phyloP scores from a whole-genome alignment of 768 basidiomycete genomes.

The Collybia sp. region DNA sequence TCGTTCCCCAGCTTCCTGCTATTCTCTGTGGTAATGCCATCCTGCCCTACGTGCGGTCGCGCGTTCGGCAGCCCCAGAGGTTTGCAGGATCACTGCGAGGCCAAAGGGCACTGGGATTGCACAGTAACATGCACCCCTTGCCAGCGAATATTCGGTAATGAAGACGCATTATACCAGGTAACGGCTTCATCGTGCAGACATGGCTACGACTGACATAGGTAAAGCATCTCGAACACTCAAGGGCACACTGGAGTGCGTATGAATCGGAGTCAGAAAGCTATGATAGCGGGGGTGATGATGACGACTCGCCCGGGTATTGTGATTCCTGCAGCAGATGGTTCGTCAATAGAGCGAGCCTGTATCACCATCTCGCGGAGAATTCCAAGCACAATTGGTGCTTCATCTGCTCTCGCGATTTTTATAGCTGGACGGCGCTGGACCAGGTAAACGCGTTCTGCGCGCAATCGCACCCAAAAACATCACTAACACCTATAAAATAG shows the following conservation, averaged over 20 bases:
- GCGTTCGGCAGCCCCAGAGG: too few relatives aligned
- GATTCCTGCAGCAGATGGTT: constrained; percentile 16
- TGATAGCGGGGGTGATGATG: too few relatives aligned
- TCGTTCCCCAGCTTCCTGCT: too few relatives aligned
- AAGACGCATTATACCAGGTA: not conserved
- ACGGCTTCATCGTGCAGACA: not conserved
- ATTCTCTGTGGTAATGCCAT: too few relatives aligned
- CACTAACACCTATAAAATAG: constrained; percentile 4
- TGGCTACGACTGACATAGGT: not conserved
- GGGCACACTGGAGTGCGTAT: not conserved
- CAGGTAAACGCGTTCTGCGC: constrained; percentile 9
- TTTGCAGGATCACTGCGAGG: too few relatives aligned
- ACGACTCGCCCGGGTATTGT: too few relatives aligned
- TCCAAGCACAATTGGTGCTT: constrained; percentile 30
- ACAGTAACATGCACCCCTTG: too few relatives aligned
- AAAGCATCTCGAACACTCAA: not conserved
- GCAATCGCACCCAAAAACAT: not conserved
- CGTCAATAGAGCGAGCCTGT: constrained; percentile 8
- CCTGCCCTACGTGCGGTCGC: too few relatives aligned
- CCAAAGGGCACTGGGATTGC: too few relatives aligned
- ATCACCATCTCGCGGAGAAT: constrained; percentile 15
- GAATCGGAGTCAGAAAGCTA: not conserved
- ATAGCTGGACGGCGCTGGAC: constrained; percentile 10
- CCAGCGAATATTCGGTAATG: not conserved
- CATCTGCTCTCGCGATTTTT: constrained; percentile 24